phyloP scores from a whole-genome alignment of 1,139 yeast genomes.

The Suhomyces guaymorum region DNA sequence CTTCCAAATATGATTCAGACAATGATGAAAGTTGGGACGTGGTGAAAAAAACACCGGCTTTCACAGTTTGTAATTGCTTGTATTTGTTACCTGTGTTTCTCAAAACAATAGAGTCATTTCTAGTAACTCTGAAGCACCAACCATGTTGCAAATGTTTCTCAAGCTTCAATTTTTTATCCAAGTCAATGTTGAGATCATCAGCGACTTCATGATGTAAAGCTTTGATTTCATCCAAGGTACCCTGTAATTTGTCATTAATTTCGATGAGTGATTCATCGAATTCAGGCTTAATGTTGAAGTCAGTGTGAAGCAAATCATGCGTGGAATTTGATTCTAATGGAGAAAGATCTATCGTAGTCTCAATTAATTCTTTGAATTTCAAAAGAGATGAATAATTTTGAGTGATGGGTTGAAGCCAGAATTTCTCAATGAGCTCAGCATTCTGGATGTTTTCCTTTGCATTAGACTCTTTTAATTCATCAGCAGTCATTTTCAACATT shows the following conservation, averaged over 20 bases:
- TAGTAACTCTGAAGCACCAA: slow-evolving; percentile 89
- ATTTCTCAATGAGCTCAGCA: slow-evolving; percentile 37
- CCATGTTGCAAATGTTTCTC: slow-evolving; percentile 88
- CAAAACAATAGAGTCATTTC: slow-evolving; percentile 81
- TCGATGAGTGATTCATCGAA: slow-evolving; percentile 75
- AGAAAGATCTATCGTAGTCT: slow-evolving; percentile 84
- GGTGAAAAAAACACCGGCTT: slow-evolving; percentile 92
- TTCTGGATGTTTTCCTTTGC: slow-evolving; percentile 21
- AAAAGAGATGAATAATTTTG: slow-evolving; percentile 51
- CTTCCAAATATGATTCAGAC: slow-evolving; percentile 57
- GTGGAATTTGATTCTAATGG: slow-evolving; percentile 62
- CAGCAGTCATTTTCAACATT: slow-evolving; percentile 45
- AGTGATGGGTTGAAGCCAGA: slow-evolving; percentile 62
- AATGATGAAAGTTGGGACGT: slow-evolving; percentile 62
- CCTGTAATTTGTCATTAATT: slow-evolving; percentile 59
- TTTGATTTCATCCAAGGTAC: slow-evolving; percentile 55
- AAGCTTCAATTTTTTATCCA: slow-evolving; percentile 82
- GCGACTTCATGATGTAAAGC: slow-evolving; percentile 64
- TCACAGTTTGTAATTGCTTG: slow-evolving; percentile 82
- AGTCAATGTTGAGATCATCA: slow-evolving; percentile 75
- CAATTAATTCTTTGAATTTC: slow-evolving; percentile 82
- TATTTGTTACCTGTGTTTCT: slow-evolving; percentile 62
- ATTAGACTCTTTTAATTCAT: slow-evolving; percentile 21
- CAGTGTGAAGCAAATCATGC: slow-evolving; percentile 43
- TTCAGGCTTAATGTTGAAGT: slow-evolving; percentile 84